A percentile compares a stretch with the other conserved stretches of the same genome.
Evolutionary conservation across 2,329 filamentous ascomycete genomes (phyloP).

Genomic region (Ophiostoma perfectum): DNA sequence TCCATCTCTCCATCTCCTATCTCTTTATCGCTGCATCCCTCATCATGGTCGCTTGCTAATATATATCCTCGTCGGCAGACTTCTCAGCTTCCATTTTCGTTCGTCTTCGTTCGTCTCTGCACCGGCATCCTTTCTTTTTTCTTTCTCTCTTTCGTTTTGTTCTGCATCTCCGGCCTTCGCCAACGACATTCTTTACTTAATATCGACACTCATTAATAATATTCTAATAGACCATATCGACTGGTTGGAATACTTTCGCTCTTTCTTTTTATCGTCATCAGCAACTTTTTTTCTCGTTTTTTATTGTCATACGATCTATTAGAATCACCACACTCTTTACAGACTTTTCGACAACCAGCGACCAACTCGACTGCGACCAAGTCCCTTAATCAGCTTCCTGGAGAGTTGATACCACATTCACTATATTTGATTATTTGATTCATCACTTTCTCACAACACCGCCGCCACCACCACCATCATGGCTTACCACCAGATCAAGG

Average conservation of each 20-base stretch:
- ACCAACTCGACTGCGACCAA: constrained; percentile 20
- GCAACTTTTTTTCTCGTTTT: constrained; percentile 25
- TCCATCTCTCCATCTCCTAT: neutral
- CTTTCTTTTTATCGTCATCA: constrained; percentile 31
- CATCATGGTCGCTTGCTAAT: constrained; percentile 23
- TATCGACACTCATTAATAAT: constrained; percentile 58
- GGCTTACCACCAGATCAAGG: constrained; percentile 31
- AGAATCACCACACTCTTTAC: constrained; percentile 32
- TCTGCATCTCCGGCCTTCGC: constrained; percentile 44
- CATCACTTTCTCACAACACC: neutral
- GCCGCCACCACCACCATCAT: constrained; percentile 29
- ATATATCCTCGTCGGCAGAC: constrained; percentile 34
- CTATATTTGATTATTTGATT: constrained; percentile 12
- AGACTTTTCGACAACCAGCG: constrained; percentile 13
- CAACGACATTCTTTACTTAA: constrained; percentile 54
- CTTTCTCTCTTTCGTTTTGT: constrained; percentile 33
- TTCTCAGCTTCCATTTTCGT: constrained; percentile 35
- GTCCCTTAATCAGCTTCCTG: constrained; percentile 22
- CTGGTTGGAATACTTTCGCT: constrained; percentile 38
- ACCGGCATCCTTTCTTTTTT: constrained; percentile 27
- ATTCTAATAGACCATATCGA: constrained; percentile 44
- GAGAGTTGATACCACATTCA: constrained; percentile 20
- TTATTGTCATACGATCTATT: constrained; percentile 14
- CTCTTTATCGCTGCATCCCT: neutral
- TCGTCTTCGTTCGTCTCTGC: constrained; percentile 28